A percentile compares a stretch with the other conserved stretches of the same genome.
phyloP scores from a whole-genome alignment of 495 filamentous ascomycete genomes.

The Collariella sp. region DNA sequence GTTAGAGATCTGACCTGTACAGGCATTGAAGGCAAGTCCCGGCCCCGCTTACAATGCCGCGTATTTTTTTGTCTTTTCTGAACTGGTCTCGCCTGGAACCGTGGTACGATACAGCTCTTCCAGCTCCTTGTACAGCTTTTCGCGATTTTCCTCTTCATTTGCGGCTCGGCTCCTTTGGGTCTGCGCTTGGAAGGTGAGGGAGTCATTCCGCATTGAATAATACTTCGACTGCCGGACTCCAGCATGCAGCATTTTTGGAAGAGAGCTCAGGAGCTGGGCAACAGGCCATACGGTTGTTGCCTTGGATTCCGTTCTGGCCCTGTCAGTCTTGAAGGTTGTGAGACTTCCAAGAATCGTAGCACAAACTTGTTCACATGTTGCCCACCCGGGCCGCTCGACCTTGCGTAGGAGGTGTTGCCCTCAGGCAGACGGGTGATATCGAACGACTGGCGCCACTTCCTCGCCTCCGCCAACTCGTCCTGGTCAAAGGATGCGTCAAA shows the following conservation, averaged over 20 bases:
- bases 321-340: neutral
- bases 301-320: conserved; percentile 76
- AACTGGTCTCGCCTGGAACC: conserved; percentile 32
- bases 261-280: conserved; percentile 45
- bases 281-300: conserved; percentile 63
- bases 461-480: conserved; percentile 58
- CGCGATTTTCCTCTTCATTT: conserved; percentile 38
- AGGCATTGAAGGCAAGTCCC: neutral
- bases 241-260: conserved; percentile 62
- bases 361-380: conserved; percentile 96
- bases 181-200: conserved; percentile 38
- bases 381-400: conserved; percentile 87
- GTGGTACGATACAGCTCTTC: conserved; percentile 54
- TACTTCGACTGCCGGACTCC: conserved; percentile 60
- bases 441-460: conserved; percentile 67
- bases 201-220: conserved; percentile 53
- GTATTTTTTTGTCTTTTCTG: conserved; percentile 34
- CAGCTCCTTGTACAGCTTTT: conserved; percentile 40
- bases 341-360: conserved; percentile 1
- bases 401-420: conserved; percentile 63
- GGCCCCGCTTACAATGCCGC: conserved; percentile 28
- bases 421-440: conserved; percentile 54
- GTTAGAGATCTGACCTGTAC: neutral
- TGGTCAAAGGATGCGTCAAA: conserved; percentile 37
- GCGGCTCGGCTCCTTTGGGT: conserved; percentile 40